A percentile compares a stretch with the other conserved stretches of the same genome.
phyloP scores from a whole-genome alignment of 345 rosid genomes.

The Euphorbia peplus region DNA sequence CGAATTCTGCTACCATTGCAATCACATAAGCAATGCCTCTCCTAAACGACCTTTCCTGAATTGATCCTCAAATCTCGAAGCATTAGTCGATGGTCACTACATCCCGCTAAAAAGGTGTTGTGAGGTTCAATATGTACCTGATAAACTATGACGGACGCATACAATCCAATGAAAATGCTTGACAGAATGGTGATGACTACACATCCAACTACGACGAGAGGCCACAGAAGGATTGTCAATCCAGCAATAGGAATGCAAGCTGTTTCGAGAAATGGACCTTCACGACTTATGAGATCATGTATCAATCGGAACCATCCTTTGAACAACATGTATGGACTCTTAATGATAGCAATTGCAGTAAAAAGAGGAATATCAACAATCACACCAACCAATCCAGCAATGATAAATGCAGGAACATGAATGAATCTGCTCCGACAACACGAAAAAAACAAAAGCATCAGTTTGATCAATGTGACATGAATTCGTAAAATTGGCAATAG shows the following conservation, averaged over 20 bases:
- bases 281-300: slow-evolving; percentile 65
- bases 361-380: slow-evolving; percentile 64
- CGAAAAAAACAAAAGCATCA: background rate
- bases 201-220: slow-evolving; percentile 68
- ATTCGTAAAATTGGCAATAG: too few species aligned
- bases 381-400: slow-evolving; percentile 64
- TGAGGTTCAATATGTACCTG: slow-evolving; percentile 38
- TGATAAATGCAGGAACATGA: slow-evolving; percentile 68
- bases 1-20: slow-evolving; percentile 85
- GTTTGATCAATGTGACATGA: too few species aligned
- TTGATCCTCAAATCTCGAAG: slow-evolving; percentile 15
- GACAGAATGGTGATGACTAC: slow-evolving; percentile 49
- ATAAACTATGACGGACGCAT: slow-evolving; percentile 68
- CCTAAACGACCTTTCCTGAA: slow-evolving; percentile 73
- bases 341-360: slow-evolving; percentile 57
- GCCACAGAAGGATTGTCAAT: slow-evolving; percentile 77
- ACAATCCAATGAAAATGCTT: slow-evolving; percentile 67
- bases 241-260: slow-evolving; percentile 83
- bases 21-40: slow-evolving; percentile 80
- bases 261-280: slow-evolving; percentile 80
- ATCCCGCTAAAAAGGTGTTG: background rate
- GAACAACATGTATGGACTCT: slow-evolving; percentile 73
- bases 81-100: slow-evolving; percentile 1
- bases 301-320: slow-evolving; percentile 70
- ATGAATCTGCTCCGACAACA: slow-evolving; percentile 48